phyloP scores from a whole-genome alignment of 176 grass and related monocot genomes.

The Neostapfia colusana region DNA sequence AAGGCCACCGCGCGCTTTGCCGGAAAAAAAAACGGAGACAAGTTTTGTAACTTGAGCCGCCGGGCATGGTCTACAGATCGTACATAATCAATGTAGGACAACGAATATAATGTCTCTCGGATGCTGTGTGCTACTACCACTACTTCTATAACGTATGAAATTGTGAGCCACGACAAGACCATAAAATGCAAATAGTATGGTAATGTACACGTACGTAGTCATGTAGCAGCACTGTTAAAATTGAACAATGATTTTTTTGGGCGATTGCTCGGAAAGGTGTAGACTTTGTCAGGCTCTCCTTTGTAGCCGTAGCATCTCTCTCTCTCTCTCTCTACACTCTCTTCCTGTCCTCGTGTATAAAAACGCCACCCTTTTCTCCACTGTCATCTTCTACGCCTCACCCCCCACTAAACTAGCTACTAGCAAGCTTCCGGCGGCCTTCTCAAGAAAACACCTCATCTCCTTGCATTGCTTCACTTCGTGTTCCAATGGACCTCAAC shows the following conservation, averaged over 20 bases:
- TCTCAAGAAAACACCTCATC: constrained; percentile 25
- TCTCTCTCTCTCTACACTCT: no score
- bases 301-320: no score
- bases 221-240: constrained; percentile 26
- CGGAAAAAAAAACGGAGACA: background rate
- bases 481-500: constrained; percentile 18
- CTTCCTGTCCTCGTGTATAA: constrained; percentile 20
- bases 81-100: background rate
- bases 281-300: no score
- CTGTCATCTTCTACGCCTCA: constrained; percentile 33
- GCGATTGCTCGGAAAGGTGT: constrained; percentile 34
- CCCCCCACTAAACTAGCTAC: background rate
- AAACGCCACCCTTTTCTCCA: constrained; percentile 40
- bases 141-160: background rate
- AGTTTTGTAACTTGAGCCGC: background rate
- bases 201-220: constrained; percentile 26
- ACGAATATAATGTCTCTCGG: constrained; percentile 4
- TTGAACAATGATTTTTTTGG: constrained; percentile 16
- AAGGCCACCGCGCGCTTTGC: background rate
- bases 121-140: background rate
- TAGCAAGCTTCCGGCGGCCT: background rate
- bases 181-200: constrained; percentile 1
- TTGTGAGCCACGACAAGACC: constrained; percentile 15
- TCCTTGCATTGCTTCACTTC: constrained; percentile 7
- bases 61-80: background rate